Percentiles rank a stretch among this genome's conserved stretches.
Evolutionary conservation across 2,329 filamentous ascomycete genomes (phyloP).

Genomic region (Diaporthe sp.): DNA sequence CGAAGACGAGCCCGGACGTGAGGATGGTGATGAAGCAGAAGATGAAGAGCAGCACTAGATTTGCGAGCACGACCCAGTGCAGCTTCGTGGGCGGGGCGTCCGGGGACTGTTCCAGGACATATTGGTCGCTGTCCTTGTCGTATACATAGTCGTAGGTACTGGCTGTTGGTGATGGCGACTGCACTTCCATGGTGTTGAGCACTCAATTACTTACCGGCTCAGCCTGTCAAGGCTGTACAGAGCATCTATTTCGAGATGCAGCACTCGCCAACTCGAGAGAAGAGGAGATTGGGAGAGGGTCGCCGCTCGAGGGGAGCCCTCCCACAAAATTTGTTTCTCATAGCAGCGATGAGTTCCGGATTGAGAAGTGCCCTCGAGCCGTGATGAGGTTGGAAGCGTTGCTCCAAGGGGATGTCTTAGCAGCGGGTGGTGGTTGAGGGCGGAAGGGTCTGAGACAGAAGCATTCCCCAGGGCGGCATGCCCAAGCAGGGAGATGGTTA

Average conservation of each 20-base stretch:
- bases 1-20: constrained; percentile 36
- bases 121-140: constrained; percentile 31
- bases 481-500: constrained; percentile 1
- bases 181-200: constrained; percentile 29
- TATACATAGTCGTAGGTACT: constrained; percentile 35
- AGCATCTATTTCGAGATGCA: neutral
- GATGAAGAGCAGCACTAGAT: constrained; percentile 33
- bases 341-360: constrained; percentile 23
- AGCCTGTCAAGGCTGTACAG: constrained; percentile 14
- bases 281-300: neutral
- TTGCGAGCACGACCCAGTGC: constrained; percentile 23
- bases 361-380: constrained; percentile 30
- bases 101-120: neutral
- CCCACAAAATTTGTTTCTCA: constrained; percentile 22
- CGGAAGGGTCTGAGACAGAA: constrained; percentile 31
- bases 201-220: neutral
- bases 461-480: constrained; percentile 37
- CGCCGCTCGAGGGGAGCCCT: neutral
- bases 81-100: constrained; percentile 12
- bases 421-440: neutral
- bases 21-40: constrained; percentile 38
- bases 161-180: constrained; percentile 28
- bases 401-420: constrained; percentile 19
- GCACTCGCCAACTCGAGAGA: neutral
- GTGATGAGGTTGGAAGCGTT: constrained; percentile 32